phyloP scores from a whole-genome alignment of 2,329 filamentous ascomycete genomes.

The Trichophyton verrucosum region DNA sequence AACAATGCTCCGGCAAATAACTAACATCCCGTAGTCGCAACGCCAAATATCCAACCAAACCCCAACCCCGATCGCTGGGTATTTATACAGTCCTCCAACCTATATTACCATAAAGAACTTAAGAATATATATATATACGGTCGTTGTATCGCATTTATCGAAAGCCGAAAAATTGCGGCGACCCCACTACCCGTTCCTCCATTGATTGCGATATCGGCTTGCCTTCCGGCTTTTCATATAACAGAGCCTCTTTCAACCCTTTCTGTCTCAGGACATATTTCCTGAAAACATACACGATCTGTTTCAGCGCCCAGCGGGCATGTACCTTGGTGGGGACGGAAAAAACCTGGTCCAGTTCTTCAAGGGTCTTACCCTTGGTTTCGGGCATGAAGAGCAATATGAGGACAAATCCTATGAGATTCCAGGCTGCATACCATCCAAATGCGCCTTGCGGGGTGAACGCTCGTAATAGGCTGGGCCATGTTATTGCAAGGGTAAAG shows the following conservation, averaged over 20 bases:
- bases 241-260: conserved; percentile 24
- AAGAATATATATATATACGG: too few relatives aligned
- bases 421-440: conserved; percentile 37
- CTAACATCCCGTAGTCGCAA: not conserved
- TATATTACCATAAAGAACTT: too few relatives aligned
- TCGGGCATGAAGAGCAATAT: conserved; percentile 33
- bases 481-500: conserved; percentile 41
- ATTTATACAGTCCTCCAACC: too few relatives aligned
- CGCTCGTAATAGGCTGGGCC: conserved; percentile 38
- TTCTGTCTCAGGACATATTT: conserved; percentile 29
- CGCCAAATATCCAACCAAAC: not conserved
- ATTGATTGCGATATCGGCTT: not conserved
- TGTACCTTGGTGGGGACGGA: conserved; percentile 38
- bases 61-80: not conserved
- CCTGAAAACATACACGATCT: conserved; percentile 27
- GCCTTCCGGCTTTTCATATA: conserved; percentile 21
- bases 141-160: not conserved
- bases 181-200: not conserved
- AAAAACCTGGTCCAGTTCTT: conserved; percentile 44
- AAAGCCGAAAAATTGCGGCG: not conserved
- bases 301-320: conserved; percentile 28
- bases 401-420: conserved; percentile 35
- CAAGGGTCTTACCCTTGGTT: conserved; percentile 32
- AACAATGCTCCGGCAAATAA: not conserved
- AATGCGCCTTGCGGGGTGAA: conserved; percentile 43